Evolutionary conservation across 2,329 filamentous ascomycete species (phyloP).

Genomic region (Plenodomus tracheiphilus): DNA sequence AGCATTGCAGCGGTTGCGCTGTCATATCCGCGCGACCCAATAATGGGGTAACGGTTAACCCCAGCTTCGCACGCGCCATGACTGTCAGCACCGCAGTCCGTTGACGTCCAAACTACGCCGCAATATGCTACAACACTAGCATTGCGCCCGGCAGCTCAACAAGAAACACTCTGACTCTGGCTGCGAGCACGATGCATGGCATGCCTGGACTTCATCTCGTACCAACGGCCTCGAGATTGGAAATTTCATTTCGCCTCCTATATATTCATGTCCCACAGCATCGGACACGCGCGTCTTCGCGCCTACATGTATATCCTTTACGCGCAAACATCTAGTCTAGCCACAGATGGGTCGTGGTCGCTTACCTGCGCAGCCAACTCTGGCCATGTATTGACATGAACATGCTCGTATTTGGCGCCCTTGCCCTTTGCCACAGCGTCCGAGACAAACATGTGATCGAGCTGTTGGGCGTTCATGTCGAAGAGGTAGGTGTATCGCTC

Average conservation of each 20-base stretch:
- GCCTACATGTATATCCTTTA: constrained; percentile 10
- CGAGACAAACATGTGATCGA: constrained; percentile 73
- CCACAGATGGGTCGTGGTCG: constrained; percentile 72
- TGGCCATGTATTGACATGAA: constrained; percentile 74
- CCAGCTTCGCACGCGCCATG: too few species aligned
- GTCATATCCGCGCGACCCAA: too few species aligned
- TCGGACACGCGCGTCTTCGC: background rate
- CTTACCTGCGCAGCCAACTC: constrained; percentile 59
- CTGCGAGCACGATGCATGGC: too few species aligned
- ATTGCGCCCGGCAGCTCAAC: too few species aligned
- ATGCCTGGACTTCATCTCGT: too few species aligned
- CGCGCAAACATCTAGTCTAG: constrained; percentile 62
- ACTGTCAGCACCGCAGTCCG: too few species aligned
- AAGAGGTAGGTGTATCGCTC: constrained; percentile 74
- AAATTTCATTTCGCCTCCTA: background rate
- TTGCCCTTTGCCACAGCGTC: constrained; percentile 48
- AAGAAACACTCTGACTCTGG: too few species aligned
- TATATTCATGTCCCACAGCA: background rate
- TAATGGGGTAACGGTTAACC: too few species aligned
- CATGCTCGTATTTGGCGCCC: constrained; percentile 61
- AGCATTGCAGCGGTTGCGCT: too few species aligned
- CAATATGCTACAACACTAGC: too few species aligned
- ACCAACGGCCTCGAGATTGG: too few species aligned
- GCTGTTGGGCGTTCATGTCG: constrained; percentile 69
- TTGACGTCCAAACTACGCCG: too few species aligned